Conservation (phyloP, 1,139 yeast genomes). For the Yamadazyma trypodendri region DNA sequence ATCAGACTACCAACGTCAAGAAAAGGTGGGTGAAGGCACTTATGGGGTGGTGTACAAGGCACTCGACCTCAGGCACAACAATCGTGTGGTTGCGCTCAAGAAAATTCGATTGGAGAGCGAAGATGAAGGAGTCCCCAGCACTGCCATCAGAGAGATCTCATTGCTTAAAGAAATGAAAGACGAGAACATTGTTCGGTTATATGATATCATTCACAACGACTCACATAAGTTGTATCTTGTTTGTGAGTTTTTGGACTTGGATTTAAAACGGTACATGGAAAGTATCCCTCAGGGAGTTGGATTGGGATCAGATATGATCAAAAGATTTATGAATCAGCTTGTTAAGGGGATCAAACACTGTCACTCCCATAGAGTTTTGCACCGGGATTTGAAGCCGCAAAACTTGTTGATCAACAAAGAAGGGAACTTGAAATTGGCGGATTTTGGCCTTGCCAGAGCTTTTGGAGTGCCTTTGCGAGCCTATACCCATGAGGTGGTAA, state of each 20-base stretch:
- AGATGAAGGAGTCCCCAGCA: constrained; percentile 98
- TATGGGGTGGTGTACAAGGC: constrained; percentile 99
- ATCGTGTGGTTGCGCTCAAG: constrained; percentile 90
- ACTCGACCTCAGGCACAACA: constrained; percentile 81
- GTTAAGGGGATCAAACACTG: constrained; percentile 93
- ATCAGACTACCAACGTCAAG: constrained; percentile 88
- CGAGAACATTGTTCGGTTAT: constrained; percentile 85
- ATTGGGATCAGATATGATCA: constrained; percentile 85
- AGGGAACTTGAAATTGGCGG: constrained; percentile 93
- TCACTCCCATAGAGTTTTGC: constrained; percentile 92
- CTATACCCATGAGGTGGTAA: constrained; percentile 95
- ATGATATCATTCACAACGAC: constrained; percentile 96
- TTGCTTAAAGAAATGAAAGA: constrained; percentile 89
- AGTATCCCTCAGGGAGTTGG: constrained; percentile 90
- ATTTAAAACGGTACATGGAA: constrained; percentile 96
- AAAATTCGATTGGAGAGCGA: constrained; percentile 94
- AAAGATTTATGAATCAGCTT: constrained; percentile 89
- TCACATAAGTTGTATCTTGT: constrained; percentile 93
- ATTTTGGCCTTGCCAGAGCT: constrained; percentile 95
- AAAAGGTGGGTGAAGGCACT: constrained; percentile 97
- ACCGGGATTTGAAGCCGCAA: constrained; percentile 95
- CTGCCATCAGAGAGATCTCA: constrained; percentile 96
- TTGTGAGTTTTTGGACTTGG: constrained; percentile 90
- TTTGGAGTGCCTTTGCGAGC: constrained; percentile 97
- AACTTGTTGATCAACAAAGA: constrained; percentile 90